These are phyloP conservation scores for Amphicarpaea edgeworthii DNA, from an alignment of 306 rosid genomes.

Conservation along the genomic window DNA sequence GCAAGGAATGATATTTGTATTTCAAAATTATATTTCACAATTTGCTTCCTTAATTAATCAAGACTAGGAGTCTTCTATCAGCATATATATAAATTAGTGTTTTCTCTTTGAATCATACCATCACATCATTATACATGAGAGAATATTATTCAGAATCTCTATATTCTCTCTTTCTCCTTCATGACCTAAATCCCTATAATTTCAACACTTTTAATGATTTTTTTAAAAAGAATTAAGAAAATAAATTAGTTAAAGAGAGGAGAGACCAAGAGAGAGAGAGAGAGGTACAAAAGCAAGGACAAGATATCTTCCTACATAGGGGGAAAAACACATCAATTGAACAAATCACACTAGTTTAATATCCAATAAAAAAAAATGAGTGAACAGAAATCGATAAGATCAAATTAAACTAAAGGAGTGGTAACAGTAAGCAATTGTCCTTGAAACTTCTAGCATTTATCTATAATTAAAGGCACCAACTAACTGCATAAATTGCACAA, in stretches of 20 bases:
- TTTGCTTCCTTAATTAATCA: background rate
- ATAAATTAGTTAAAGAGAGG: constrained; percentile 8
- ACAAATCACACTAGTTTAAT: constrained; percentile 1
- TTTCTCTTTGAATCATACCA: background rate
- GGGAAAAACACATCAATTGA: constrained; percentile 2
- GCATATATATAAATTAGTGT: constrained; percentile 5
- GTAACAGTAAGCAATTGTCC: constrained; percentile 36
- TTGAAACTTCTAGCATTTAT: constrained; percentile 32
- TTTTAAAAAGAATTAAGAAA: background rate
- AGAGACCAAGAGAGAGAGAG: constrained; percentile 2
- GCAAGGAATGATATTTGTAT: background rate
- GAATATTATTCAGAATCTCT: background rate
- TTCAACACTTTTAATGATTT: background rate
- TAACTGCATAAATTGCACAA: constrained; percentile 15
- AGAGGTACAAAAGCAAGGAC: constrained; percentile 5
- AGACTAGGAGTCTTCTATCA: background rate
- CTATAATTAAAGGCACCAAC: constrained; percentile 21
- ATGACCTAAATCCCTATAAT: constrained; percentile 5
- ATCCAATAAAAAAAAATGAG: constrained; percentile 16
- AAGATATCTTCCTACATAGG: constrained; percentile 5
- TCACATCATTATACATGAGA: constrained; percentile 8
- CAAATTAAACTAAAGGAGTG: background rate
- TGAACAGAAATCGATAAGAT: constrained; percentile 1
- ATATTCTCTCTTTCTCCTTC: constrained; percentile 17
- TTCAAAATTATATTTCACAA: background rate